phyloP scores from a whole-genome alignment of 768 basidiomycete genomes.

The button mushroom (Agaricus bisporus) region DNA sequence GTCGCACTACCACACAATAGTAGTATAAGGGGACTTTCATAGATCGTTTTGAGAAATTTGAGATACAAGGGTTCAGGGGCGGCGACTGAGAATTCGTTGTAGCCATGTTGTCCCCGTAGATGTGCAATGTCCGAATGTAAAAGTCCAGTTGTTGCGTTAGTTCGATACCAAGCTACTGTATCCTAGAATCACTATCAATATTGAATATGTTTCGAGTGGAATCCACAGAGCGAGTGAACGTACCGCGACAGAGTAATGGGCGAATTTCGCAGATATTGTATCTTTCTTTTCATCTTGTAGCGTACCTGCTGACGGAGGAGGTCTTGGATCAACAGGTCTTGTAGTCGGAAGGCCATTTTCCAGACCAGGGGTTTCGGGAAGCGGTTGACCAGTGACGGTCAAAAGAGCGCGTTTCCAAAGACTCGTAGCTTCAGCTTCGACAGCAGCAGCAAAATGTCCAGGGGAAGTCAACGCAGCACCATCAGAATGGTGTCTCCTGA shows the following conservation, averaged over 20 bases:
- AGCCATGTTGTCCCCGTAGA: constrained; percentile 68
- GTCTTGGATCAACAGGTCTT: too few relatives aligned
- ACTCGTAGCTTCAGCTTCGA: constrained; percentile 41
- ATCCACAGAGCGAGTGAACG: constrained; percentile 15
- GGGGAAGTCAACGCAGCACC: constrained; percentile 38
- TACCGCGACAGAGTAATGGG: constrained; percentile 61
- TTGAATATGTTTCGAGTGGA: not conserved
- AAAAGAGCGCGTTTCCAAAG: constrained; percentile 45
- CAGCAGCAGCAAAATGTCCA: constrained; percentile 38
- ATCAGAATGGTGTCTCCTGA: constrained; percentile 61
- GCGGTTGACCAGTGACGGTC: constrained; percentile 32
- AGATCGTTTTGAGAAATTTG: constrained; percentile 94
- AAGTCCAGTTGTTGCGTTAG: constrained; percentile 58
- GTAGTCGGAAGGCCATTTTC: constrained; percentile 17
- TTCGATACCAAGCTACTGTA: constrained; percentile 64
- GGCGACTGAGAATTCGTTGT: constrained; percentile 90
- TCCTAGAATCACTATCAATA: constrained; percentile 39
- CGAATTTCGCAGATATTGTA: constrained; percentile 65
- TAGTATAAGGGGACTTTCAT: constrained; percentile 90
- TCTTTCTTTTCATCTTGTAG: constrained; percentile 29
- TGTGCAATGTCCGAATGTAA: constrained; percentile 53
- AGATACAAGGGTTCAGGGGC: constrained; percentile 73
- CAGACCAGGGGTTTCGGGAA: constrained; percentile 25
- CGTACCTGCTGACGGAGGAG: constrained; percentile 15
- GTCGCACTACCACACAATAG: constrained; percentile 85